Evolutionary conservation across 768 basidiomycete genomes (phyloP).

Genomic region (Guyanaporus albipodus): DNA sequence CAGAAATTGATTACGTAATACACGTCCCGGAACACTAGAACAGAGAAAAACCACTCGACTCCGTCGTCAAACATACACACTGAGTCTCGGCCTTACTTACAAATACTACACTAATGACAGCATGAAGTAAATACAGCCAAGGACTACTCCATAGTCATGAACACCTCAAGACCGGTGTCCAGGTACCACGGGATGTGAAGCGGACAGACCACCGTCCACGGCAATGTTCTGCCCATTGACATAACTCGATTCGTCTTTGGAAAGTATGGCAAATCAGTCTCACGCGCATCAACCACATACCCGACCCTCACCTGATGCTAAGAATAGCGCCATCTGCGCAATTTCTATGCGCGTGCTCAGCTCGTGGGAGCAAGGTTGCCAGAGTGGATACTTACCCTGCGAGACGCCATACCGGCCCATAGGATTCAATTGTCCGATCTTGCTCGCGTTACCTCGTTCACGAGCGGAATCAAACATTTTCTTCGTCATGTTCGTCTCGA

Average conservation of each 20-base stretch:
- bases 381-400: slow-evolving; percentile 49
- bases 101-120: background rate
- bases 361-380: slow-evolving; percentile 5
- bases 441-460: slow-evolving; percentile 63
- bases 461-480: slow-evolving; percentile 76
- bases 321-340: slow-evolving; percentile 78
- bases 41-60: no score
- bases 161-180: slow-evolving; percentile 60
- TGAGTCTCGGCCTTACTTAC: no score
- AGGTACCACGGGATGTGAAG: slow-evolving; percentile 75
- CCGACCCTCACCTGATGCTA: slow-evolving; percentile 69
- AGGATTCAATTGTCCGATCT: slow-evolving; percentile 80
- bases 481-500: slow-evolving; percentile 90
- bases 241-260: slow-evolving; percentile 86
- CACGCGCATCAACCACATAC: background rate
- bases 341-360: slow-evolving; percentile 55
- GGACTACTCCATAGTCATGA: background rate
- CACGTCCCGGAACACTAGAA: no score
- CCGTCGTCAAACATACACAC: no score
- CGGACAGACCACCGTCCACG: slow-evolving; percentile 82
- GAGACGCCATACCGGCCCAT: slow-evolving; percentile 77
- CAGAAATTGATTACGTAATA: no score
- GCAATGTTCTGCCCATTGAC: slow-evolving; percentile 87
- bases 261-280: slow-evolving; percentile 5
- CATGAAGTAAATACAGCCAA: background rate